Conservation (phyloP, 2,329 filamentous ascomycete genomes). For the Calonectria hawksworthii region DNA sequence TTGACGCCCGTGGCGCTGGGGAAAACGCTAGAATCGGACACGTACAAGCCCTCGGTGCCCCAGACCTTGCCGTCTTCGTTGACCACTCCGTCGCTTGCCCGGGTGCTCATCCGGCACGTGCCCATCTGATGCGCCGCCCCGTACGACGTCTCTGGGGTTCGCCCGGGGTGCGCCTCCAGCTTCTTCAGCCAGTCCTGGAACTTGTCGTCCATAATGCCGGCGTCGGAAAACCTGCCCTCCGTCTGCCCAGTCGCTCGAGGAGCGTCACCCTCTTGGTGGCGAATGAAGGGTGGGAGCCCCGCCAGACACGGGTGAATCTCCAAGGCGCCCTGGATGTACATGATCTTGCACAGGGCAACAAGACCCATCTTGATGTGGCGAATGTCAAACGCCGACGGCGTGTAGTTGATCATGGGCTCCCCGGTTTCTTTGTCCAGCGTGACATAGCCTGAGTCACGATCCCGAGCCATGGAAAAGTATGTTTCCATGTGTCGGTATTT, state of each 20-base stretch:
- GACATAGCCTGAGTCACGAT: conserved; percentile 21
- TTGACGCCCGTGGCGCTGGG: conserved; percentile 80
- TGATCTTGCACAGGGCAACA: conserved; percentile 77
- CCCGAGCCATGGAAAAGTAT: conserved; percentile 20
- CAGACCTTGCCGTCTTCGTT: conserved; percentile 69
- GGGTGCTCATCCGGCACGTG: conserved; percentile 74
- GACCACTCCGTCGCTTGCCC: conserved; percentile 63
- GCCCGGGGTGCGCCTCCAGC: conserved; percentile 4
- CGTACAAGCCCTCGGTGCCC: conserved; percentile 72
- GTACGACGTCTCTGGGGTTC: conserved; percentile 60
- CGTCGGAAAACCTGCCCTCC: conserved; percentile 56
- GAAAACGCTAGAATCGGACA: conserved; percentile 79
- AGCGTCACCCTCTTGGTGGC: conserved; percentile 30
- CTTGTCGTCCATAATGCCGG: conserved; percentile 40
- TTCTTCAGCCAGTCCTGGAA: conserved; percentile 62
- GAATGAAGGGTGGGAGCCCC: conserved; percentile 71
- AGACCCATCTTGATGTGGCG: conserved; percentile 76
- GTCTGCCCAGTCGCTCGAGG: neutral
- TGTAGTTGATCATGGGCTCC: conserved; percentile 61
- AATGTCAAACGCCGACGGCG: conserved; percentile 75
- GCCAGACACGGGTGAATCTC: conserved; percentile 78
- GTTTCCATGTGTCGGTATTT: conserved; percentile 15
- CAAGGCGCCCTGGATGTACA: conserved; percentile 78
- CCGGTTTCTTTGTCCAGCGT: conserved; percentile 16
- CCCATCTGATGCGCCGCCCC: conserved; percentile 82